These are phyloP conservation scores for Coelastrella sp. DNA, from an alignment of 139 green algal genomes.

Conservation along the genomic window DNA sequence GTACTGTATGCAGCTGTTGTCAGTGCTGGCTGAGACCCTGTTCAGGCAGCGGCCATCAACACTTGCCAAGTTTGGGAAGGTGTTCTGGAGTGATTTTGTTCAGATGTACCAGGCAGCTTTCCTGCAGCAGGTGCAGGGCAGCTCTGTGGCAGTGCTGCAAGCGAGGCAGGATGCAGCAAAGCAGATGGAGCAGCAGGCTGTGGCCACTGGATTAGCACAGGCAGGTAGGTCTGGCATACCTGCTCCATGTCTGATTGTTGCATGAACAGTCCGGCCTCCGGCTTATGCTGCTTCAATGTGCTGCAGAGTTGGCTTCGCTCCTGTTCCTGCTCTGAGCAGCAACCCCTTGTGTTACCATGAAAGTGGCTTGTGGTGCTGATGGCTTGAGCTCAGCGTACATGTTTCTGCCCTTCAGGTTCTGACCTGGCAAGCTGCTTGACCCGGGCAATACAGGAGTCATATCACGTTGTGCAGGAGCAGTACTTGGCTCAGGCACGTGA, in stretches of 20 bases:
- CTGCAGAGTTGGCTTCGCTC: too few relatives aligned
- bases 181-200: constrained; percentile 40
- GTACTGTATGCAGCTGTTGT: constrained; percentile 43
- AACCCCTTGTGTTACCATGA: too few relatives aligned
- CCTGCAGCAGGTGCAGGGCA: constrained; percentile 30
- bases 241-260: too few relatives aligned
- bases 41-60: constrained; percentile 36
- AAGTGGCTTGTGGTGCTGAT: too few relatives aligned
- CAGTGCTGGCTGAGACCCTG: constrained; percentile 37
- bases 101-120: constrained; percentile 30
- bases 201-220: constrained; percentile 10
- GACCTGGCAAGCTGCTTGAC: constrained; percentile 32
- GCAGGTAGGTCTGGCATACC: neutral
- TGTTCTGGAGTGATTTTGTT: constrained; percentile 41
- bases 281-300: too few relatives aligned
- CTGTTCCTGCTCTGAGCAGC: too few relatives aligned
- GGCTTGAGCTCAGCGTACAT: too few relatives aligned
- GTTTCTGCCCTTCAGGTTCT: constrained; percentile 25
- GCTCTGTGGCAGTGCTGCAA: constrained; percentile 27
- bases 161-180: constrained; percentile 38
- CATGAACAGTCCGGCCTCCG: too few relatives aligned
- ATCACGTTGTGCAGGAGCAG: constrained; percentile 43
- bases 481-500: constrained; percentile 40
- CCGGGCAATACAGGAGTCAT: constrained; percentile 36
- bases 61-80: constrained; percentile 33